These are phyloP conservation scores for Trametes meyenii DNA, from an alignment of 768 basidiomycete genomes.

Conservation along the genomic window DNA sequence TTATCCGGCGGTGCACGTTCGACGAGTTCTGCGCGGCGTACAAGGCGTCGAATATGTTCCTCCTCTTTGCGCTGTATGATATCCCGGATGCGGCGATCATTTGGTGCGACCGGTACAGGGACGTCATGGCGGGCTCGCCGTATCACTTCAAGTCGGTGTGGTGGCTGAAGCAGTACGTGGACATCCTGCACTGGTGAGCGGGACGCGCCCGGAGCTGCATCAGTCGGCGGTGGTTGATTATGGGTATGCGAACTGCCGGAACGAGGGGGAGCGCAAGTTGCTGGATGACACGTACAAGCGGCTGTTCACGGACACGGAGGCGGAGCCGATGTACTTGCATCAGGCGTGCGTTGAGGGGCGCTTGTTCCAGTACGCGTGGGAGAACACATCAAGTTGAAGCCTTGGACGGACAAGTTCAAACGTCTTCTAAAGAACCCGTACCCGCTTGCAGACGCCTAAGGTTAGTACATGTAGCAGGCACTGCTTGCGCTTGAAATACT, in stretches of 20 bases:
- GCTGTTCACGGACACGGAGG: slow-evolving; percentile 33
- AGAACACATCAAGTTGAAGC: too few relatives aligned
- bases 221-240: slow-evolving; percentile 35
- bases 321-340: slow-evolving; percentile 40
- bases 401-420: too few relatives aligned
- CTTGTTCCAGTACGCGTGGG: slow-evolving; percentile 34
- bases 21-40: slow-evolving; percentile 40
- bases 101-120: slow-evolving; percentile 10
- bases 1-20: slow-evolving; percentile 38
- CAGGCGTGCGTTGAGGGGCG: slow-evolving; percentile 38
- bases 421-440: too few relatives aligned
- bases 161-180: slow-evolving; percentile 39
- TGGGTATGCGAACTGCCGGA: slow-evolving; percentile 40
- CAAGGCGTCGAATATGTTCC: slow-evolving; percentile 24
- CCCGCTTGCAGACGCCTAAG: too few relatives aligned
- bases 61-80: slow-evolving; percentile 1
- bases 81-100: slow-evolving; percentile 11
- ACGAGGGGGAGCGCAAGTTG: slow-evolving; percentile 28
- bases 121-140: slow-evolving; percentile 30
- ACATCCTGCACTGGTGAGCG: background rate
- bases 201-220: background rate
- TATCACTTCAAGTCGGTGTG: slow-evolving; percentile 37
- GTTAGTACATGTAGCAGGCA: too few relatives aligned
- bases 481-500: too few relatives aligned
- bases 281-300: slow-evolving; percentile 38